Percentiles rank a stretch among this genome's conserved stretches.
phyloP scores from a whole-genome alignment of 805 yeast species.

The Hermanozyma aechmeae region DNA sequence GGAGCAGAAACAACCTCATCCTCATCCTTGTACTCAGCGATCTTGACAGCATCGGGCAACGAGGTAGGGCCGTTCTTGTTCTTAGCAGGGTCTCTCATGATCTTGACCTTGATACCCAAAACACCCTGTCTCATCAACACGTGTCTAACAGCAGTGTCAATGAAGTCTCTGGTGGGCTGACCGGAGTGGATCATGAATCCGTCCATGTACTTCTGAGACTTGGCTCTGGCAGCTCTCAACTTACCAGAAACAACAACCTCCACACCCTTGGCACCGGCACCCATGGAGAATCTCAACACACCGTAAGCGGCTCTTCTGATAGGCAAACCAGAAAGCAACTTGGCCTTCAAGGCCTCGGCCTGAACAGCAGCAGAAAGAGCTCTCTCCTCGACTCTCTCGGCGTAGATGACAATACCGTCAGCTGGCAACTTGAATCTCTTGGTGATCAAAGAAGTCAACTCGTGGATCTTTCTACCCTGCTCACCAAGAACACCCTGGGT shows the following conservation, averaged over 20 bases:
- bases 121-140: constrained; percentile 99
- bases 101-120: constrained; percentile 98
- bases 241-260: constrained; percentile 99
- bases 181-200: constrained; percentile 99
- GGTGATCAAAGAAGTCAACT: constrained; percentile 93
- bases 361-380: constrained; percentile 99
- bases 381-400: constrained; percentile 99
- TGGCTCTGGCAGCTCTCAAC: constrained; percentile 99
- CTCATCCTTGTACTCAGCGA: constrained; percentile 93
- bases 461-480: constrained; percentile 99
- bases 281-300: constrained; percentile 99
- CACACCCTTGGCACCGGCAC: constrained; percentile 99
- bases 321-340: constrained; percentile 96
- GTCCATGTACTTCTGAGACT: constrained; percentile 99
- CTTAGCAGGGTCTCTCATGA: constrained; percentile 96
- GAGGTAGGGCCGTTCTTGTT: constrained; percentile 81
- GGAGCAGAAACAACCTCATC: constrained; percentile 67
- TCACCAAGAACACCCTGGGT: constrained; percentile 98
- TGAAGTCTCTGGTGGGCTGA: constrained; percentile 99
- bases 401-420: constrained; percentile 89
- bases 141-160: constrained; percentile 98
- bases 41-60: constrained; percentile 90
- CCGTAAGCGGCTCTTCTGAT: constrained; percentile 99
- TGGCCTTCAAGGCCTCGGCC: constrained; percentile 98
- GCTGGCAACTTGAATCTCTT: constrained; percentile 97